These are phyloP conservation scores for Leucocoprinus birnbaumii DNA, from an alignment of 768 basidiomycete genomes.

Conservation along the genomic window DNA sequence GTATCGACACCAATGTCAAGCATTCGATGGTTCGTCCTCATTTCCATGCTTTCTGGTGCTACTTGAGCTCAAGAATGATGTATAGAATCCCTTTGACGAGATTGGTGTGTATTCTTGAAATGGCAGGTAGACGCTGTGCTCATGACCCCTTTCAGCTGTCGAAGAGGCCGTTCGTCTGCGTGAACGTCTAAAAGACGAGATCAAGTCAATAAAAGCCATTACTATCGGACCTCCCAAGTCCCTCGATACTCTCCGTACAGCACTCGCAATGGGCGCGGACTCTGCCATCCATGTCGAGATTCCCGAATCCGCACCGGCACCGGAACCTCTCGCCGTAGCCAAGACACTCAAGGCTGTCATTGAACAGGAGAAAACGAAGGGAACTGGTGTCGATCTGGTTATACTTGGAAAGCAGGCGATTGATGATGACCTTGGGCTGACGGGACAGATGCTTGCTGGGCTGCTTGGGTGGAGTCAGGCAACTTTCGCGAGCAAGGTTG, in stretches of 20 bases:
- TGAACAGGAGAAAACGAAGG: conserved; percentile 45
- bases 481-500: conserved; percentile 89
- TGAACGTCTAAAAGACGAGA: conserved; percentile 69
- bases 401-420: conserved; percentile 99
- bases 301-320: conserved; percentile 65
- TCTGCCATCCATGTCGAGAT: conserved; percentile 87
- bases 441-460: conserved; percentile 96
- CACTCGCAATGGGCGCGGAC: conserved; percentile 98
- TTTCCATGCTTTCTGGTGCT: not conserved
- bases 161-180: conserved; percentile 97
- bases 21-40: conserved; percentile 85
- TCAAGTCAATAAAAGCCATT: conserved; percentile 87
- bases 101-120: conserved; percentile 58
- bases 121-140: not conserved
- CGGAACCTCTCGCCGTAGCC: conserved; percentile 91
- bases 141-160: conserved; percentile 56
- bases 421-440: conserved; percentile 94
- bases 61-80: not conserved
- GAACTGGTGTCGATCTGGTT: conserved; percentile 72
- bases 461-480: conserved; percentile 91
- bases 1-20: conserved; percentile 95
- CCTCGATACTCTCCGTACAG: conserved; percentile 88
- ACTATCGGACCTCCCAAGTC: conserved; percentile 95
- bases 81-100: conserved; percentile 97
- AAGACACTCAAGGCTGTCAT: conserved; percentile 80